phyloP scores from a whole-genome alignment of 129 eudicot genomes.

The Mikania micrantha region DNA sequence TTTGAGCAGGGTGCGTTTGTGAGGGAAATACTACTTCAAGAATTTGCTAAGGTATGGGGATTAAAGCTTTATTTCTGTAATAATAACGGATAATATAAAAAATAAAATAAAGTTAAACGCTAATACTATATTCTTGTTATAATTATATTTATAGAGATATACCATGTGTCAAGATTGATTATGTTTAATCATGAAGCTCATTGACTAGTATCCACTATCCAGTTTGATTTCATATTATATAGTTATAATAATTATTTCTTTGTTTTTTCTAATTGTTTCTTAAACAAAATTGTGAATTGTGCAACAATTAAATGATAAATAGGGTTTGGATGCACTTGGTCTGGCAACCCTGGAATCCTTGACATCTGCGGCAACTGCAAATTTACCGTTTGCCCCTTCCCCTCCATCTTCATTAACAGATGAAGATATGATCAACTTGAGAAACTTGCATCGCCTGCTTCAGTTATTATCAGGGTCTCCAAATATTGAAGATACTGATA shows the following conservation, averaged over 20 bases:
- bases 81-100: not conserved
- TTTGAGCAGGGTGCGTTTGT: conserved; percentile 74
- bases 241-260: not conserved
- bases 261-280: conserved; percentile 1
- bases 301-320: not conserved
- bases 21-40: conserved; percentile 86
- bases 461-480: conserved; percentile 51
- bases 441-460: conserved; percentile 66
- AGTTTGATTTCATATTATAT: not conserved
- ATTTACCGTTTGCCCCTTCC: conserved; percentile 56
- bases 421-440: conserved; percentile 73
- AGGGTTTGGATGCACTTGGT: conserved; percentile 99
- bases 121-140: not conserved
- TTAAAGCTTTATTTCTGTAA: not conserved
- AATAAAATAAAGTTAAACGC: not conserved
- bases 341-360: conserved; percentile 67
- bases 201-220: not conserved
- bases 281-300: not conserved
- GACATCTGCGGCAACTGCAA: conserved; percentile 42
- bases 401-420: conserved; percentile 49
- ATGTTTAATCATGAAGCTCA: not conserved
- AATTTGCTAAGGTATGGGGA: conserved; percentile 73
- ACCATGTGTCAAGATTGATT: not conserved
- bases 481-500: conserved; percentile 30
- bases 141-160: not conserved